These are phyloP conservation scores for Penicillium parvum DNA, from an alignment of 495 filamentous ascomycete species.

Conservation along the genomic window DNA sequence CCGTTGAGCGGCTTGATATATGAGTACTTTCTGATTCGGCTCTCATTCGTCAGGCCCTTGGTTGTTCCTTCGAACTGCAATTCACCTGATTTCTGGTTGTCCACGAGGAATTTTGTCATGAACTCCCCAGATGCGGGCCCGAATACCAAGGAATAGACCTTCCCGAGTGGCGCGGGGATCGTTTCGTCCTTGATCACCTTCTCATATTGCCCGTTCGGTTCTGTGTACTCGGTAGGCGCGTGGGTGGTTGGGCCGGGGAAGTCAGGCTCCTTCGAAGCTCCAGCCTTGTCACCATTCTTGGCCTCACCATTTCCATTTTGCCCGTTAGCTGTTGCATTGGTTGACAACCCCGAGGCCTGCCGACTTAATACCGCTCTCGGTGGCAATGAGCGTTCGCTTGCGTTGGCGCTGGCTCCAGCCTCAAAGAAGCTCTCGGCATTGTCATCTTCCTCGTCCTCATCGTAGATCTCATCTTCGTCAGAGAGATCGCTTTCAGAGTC, in stretches of 20 bases:
- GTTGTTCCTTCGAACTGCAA: slow-evolving; percentile 77
- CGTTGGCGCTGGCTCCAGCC: slow-evolving; percentile 52
- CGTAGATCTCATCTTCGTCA: slow-evolving; percentile 72
- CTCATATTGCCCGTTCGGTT: slow-evolving; percentile 73
- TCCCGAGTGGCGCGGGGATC: slow-evolving; percentile 84
- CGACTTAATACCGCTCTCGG: slow-evolving; percentile 51
- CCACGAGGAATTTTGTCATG: slow-evolving; percentile 77
- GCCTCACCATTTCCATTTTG: slow-evolving; percentile 38
- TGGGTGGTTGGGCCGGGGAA: slow-evolving; percentile 88
- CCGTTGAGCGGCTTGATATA: slow-evolving; percentile 90
- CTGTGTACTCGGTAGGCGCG: slow-evolving; percentile 76
- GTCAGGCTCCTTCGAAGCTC: slow-evolving; percentile 54
- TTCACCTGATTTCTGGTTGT: slow-evolving; percentile 85
- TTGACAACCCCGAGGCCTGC: slow-evolving; percentile 61
- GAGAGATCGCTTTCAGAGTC: slow-evolving; percentile 52
- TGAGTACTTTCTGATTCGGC: slow-evolving; percentile 66
- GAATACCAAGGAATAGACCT: slow-evolving; percentile 84
- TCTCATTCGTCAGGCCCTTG: slow-evolving; percentile 67
- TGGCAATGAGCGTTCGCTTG: slow-evolving; percentile 52
- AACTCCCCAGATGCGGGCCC: slow-evolving; percentile 73
- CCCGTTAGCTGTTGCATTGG: slow-evolving; percentile 33
- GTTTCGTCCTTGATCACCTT: slow-evolving; percentile 80
- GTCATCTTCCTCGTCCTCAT: slow-evolving; percentile 65
- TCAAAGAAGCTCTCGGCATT: slow-evolving; percentile 57
- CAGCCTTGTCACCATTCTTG: slow-evolving; percentile 51